A percentile compares a stretch with the other conserved stretches of the same genome.
Evolutionary conservation across 1,284 basidiomycete species (phyloP).

Genomic region (Sanghuangporus baumii): DNA sequence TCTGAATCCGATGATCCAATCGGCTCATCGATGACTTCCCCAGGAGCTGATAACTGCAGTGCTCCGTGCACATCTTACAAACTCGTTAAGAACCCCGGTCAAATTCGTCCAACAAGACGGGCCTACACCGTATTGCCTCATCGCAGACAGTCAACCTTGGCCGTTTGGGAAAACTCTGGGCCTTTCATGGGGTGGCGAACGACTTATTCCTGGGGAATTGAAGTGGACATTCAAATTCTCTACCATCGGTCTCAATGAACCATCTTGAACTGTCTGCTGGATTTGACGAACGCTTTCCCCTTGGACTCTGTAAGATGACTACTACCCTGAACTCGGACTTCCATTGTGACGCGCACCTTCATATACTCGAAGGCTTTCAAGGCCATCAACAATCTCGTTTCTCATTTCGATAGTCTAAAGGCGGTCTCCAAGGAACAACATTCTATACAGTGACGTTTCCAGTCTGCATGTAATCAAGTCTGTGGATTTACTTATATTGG

Average conservation of each 20-base stretch:
- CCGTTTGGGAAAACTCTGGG: conserved; percentile 6
- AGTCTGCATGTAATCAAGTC: too few species aligned
- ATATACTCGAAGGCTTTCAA: too few species aligned
- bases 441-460: too few species aligned
- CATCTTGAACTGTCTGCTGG: background rate
- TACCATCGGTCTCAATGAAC: background rate
- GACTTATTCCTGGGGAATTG: background rate
- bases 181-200: conserved; percentile 9
- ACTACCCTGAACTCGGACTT: too few species aligned
- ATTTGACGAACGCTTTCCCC: too few species aligned
- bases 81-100: conserved; percentile 4
- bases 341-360: too few species aligned
- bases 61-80: background rate
- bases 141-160: conserved; percentile 11
- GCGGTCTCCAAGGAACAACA: too few species aligned
- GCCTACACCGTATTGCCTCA: background rate
- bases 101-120: background rate
- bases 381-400: too few species aligned
- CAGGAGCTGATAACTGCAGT: conserved; percentile 12
- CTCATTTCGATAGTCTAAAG: too few species aligned
- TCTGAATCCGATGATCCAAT: background rate
- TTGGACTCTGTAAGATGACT: too few species aligned
- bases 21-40: background rate
- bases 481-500: too few species aligned
- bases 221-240: conserved; percentile 16